These are phyloP conservation scores for Cymbidium sinense DNA, from an alignment of 106 monocot genomes.

Conservation along the genomic window DNA sequence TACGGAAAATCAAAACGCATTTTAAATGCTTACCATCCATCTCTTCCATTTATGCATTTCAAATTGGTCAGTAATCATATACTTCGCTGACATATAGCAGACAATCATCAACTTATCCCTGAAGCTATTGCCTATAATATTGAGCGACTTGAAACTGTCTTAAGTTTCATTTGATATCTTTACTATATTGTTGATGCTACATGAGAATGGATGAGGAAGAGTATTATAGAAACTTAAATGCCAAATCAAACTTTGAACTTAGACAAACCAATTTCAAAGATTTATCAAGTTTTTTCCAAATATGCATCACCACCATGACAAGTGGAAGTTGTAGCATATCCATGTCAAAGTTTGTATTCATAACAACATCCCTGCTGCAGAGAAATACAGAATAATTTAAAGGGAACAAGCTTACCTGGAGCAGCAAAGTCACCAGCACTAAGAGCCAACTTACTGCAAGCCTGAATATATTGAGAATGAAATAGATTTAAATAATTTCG, in stretches of 20 bases:
- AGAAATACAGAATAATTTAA: not conserved
- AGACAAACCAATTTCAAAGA: not conserved
- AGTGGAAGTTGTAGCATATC: not conserved
- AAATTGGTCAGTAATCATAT: not conserved
- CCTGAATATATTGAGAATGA: slow-evolving; percentile 31
- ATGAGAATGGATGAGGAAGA: not conserved
- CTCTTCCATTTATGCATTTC: not conserved
- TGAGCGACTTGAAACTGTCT: not conserved
- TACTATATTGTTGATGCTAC: not conserved
- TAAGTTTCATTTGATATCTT: not conserved
- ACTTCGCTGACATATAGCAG: not conserved
- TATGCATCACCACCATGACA: not conserved
- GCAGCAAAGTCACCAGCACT: slow-evolving; percentile 32
- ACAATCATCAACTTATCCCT: not conserved
- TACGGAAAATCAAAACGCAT: not conserved
- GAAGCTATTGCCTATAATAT: not conserved
- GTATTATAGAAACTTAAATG: not conserved
- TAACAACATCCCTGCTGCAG: not conserved
- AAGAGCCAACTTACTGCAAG: slow-evolving; percentile 39
- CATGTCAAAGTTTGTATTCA: not conserved
- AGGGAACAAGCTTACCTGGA: slow-evolving; percentile 36
- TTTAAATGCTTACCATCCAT: not conserved
- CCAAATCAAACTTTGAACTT: slow-evolving; percentile 2
- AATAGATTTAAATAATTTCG: not conserved
- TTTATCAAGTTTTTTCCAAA: not conserved